Evolutionary conservation across 2,329 filamentous ascomycete species (phyloP).

Genomic region (Neofusicoccum cordaticola): DNA sequence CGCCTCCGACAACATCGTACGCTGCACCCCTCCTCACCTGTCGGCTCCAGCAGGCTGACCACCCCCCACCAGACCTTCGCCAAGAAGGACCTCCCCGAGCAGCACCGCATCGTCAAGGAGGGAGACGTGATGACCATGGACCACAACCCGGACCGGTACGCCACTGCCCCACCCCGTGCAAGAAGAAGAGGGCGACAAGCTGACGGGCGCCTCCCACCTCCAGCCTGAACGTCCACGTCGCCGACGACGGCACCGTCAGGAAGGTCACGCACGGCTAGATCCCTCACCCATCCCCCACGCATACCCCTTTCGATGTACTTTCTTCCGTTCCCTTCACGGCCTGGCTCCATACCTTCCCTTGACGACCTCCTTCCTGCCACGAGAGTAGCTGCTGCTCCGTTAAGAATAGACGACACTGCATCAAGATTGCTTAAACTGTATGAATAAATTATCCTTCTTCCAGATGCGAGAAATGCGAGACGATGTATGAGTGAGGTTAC

Average conservation of each 20-base stretch:
- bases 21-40: constrained; percentile 14
- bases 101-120: constrained; percentile 47
- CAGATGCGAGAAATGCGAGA: too few species aligned
- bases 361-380: too few species aligned
- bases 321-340: neutral
- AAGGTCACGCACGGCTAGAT: constrained; percentile 46
- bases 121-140: constrained; percentile 49
- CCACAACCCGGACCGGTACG: constrained; percentile 45
- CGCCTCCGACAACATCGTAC: constrained; percentile 42
- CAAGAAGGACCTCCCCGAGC: constrained; percentile 47
- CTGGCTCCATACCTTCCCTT: too few species aligned
- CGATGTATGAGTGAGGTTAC: too few species aligned
- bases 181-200: neutral
- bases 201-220: neutral
- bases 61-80: constrained; percentile 45
- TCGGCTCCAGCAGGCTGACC: neutral
- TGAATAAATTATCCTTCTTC: too few species aligned
- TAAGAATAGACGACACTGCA: too few species aligned
- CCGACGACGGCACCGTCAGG: constrained; percentile 47
- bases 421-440: too few species aligned
- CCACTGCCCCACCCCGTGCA: neutral
- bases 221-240: constrained; percentile 49
- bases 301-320: neutral
- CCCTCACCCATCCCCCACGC: neutral
- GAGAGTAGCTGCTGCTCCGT: too few species aligned